Base-by-base conservation (phyloP, 176 grass and related monocot species). In the Triticum timopheevii region DNA sequence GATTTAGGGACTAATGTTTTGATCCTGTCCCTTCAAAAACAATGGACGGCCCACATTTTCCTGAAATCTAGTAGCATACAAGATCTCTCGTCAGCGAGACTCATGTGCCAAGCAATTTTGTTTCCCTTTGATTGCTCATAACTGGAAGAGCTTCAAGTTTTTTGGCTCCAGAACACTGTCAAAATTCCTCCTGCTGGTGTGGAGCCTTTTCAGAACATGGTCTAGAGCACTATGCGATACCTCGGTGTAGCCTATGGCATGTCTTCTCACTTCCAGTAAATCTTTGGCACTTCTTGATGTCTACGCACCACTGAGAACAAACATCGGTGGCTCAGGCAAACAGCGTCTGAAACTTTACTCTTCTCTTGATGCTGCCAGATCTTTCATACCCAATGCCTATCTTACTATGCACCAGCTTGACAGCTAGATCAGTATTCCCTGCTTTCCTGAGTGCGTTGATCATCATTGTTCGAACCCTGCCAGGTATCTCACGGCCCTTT, bases 401-500 rank as follows among this genome's bases (percentile, higher is more conserved):
- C 76, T 93, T 98, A 77, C 96, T 98, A 50, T 98, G 94, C 63
- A 96, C 83, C 33, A 96, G 56, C 76, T 96, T 96, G 73, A 98
- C 67, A 27, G 96, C 92, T 31, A 98, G 82, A 56, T 98, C 93
- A 5, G 88, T 93, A 85, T 96, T 98, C 69, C 96, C 96, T 3
- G 94, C 90, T 88, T 98, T 96, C 83, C 94, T 89, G 13, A 98
- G 86, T 16, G 96, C 93, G 81, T 94, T 94, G 61, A 98, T 98
- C 97, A 98, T 96, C 75, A 91, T 82, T 0, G 94, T 98, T 61
- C 97, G 83, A 77, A 98, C 88, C 69, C 97, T 92, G 63, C 94
- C 93, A 11, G 96, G 92, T 68, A 94, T 85, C 88, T 98, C 92
- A 58, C 94, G 87, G 3, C 92, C 97, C 85, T 92, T 96, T 30